Base-by-base conservation (phyloP, 305 asterid genomes). In the Solanum hybrid region DNA sequence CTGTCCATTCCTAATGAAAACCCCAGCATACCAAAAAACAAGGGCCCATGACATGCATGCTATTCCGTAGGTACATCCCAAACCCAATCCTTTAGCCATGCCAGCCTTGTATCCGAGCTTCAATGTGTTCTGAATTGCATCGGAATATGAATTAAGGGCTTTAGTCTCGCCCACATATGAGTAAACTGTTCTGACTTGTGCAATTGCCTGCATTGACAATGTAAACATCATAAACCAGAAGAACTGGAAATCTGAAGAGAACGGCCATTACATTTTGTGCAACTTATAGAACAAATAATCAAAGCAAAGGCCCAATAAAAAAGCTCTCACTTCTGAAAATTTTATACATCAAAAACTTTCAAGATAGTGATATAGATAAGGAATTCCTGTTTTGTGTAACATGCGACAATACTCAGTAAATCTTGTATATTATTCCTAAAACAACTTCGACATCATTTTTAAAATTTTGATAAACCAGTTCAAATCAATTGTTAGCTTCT, bases 31-130 rank as follows among this genome's bases (percentile, higher is more conserved):
- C 99, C 99, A 97, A 92, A 98, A 96, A 84, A 97, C 99, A 37
- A 98, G 96, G 51, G 99, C 99, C 99, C 99, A 98, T 1, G 99
- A 97, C 98, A 97, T 97, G 95, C 99, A 98, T 40, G 99, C 99
- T 90, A 98, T 98, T 88, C 99, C 99, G 22, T 96, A 97, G 16
- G 99, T 97, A 88, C 99, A 98, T 89, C 99, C 99, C 87, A 98
- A 90, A 79, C 99, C 99, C 24, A 98, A 94, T 38, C 99, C 99
- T 92, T 97, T 98, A 78, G 99, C 99, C 98, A 98, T 97, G 56
- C 99, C 99, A 29, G 99, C 99, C 94, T 94, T 98, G 93, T 98
- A 98, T 56, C 99, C 99, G 27, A 98, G 96, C 92, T 97, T 96
- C 82, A 97, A 89, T 0, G 99, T 97, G 89, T 94, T 96, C 31